phyloP scores from a whole-genome alignment of 768 basidiomycete genomes.

The Suillus subaureus region DNA sequence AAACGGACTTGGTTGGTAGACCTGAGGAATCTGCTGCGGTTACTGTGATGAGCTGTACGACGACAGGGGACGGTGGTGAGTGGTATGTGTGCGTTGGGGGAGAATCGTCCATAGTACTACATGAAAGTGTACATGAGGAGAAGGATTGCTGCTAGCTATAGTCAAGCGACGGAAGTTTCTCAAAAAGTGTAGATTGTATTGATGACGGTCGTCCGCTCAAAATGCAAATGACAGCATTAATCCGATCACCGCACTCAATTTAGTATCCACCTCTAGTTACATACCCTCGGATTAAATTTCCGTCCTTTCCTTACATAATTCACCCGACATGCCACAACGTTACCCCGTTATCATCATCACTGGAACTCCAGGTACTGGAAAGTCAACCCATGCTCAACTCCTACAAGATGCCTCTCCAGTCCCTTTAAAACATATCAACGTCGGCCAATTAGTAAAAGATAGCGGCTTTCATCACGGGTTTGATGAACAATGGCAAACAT shows the following conservation, averaged over 20 bases:
- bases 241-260: conserved; percentile 1
- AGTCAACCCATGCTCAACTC: conserved; percentile 90
- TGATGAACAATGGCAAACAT: conserved; percentile 95
- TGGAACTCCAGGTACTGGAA: conserved; percentile 94
- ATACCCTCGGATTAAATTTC: no score
- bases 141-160: no score
- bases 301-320: not conserved
- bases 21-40: conserved; percentile 42
- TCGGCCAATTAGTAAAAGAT: conserved; percentile 89
- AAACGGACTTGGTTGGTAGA: conserved; percentile 35
- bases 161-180: not conserved
- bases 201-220: not conserved
- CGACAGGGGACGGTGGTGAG: conserved; percentile 13
- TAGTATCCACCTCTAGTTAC: no score
- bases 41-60: conserved; percentile 53
- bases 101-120: not conserved
- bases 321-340: not conserved
- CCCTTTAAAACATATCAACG: conserved; percentile 80
- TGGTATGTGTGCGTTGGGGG: not conserved
- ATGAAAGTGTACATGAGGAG: not conserved
- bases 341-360: conserved; percentile 70
- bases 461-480: conserved; percentile 78
- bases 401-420: conserved; percentile 72
- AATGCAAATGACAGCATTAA: not conserved
- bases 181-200: conserved; percentile 13